Conservation (phyloP, 2,329 filamentous ascomycete genomes). For the Microdochium bolleyi region DNA sequence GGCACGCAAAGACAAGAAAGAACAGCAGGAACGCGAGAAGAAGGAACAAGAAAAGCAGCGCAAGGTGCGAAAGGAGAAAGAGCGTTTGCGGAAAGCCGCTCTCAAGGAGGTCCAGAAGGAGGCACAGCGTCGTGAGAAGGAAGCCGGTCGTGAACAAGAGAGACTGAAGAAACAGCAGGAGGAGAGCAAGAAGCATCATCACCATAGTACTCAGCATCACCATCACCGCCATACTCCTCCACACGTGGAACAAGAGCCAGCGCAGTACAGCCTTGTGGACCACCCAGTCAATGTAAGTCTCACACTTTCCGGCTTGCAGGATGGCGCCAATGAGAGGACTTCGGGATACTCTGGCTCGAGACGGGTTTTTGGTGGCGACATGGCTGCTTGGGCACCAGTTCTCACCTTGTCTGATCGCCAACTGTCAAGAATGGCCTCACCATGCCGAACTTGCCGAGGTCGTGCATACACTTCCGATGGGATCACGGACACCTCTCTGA, state of each 20-base stretch:
- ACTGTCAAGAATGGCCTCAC: not conserved
- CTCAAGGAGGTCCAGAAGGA: not conserved
- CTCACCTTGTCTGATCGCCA: not conserved
- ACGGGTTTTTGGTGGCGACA: not conserved
- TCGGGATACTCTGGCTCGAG: not conserved
- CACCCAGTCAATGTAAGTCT: too few relatives aligned
- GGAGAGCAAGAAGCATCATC: not conserved
- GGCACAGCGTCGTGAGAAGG: not conserved
- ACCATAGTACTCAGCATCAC: too few relatives aligned
- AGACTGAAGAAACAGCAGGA: not conserved
- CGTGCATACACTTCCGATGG: not conserved
- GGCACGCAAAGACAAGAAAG: not conserved
- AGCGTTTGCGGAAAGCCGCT: not conserved
- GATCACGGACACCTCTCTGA: not conserved
- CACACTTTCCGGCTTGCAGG: not conserved
- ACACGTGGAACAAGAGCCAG: too few relatives aligned
- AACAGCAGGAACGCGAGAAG: not conserved
- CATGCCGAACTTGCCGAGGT: not conserved
- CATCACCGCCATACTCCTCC: too few relatives aligned
- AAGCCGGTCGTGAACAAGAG: not conserved
- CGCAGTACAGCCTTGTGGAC: too few relatives aligned
- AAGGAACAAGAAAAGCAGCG: not conserved
- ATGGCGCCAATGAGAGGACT: not conserved
- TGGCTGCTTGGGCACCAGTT: not conserved
- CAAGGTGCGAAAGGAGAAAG: not conserved